Conservation (phyloP, 306 rosid species). For the Pueraria montana region DNA sequence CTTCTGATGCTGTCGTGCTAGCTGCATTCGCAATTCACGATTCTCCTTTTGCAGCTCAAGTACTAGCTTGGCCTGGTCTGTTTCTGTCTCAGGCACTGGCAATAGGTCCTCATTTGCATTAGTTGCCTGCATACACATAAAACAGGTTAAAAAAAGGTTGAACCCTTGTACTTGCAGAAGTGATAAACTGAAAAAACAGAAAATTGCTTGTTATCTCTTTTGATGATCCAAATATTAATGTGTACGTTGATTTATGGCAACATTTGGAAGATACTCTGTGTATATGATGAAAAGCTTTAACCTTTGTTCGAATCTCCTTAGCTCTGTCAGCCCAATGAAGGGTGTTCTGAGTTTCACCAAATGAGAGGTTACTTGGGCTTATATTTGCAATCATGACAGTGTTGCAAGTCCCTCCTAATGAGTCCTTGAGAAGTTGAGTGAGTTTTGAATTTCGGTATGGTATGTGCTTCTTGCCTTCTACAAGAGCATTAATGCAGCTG, state of each 20-base stretch:
- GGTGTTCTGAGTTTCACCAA: constrained; percentile 93
- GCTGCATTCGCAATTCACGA: constrained; percentile 77
- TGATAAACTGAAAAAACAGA: neutral
- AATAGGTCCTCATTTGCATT: constrained; percentile 64
- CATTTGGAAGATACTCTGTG: constrained; percentile 15
- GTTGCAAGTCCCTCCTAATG: constrained; percentile 87
- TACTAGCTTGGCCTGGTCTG: constrained; percentile 78
- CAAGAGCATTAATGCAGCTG: constrained; percentile 93
- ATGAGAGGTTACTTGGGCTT: constrained; percentile 87
- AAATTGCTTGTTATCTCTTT: neutral
- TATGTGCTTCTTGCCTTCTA: constrained; percentile 93
- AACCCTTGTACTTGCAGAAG: neutral
- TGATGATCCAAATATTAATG: neutral
- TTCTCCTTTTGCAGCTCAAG: constrained; percentile 91
- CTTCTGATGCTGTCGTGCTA: constrained; percentile 79
- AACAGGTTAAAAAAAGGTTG: constrained; percentile 1
- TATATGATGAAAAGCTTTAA: constrained; percentile 38
- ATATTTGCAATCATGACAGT: constrained; percentile 96
- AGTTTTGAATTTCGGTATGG: constrained; percentile 92
- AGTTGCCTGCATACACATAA: constrained; percentile 56
- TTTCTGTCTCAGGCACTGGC: constrained; percentile 65
- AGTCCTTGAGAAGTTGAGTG: constrained; percentile 95
- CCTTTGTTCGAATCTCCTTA: constrained; percentile 92
- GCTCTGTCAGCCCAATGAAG: constrained; percentile 98
- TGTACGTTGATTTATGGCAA: neutral